Base-by-base conservation (phyloP, 345 rosid genomes). In the Eucalyptus shirleyi region DNA sequence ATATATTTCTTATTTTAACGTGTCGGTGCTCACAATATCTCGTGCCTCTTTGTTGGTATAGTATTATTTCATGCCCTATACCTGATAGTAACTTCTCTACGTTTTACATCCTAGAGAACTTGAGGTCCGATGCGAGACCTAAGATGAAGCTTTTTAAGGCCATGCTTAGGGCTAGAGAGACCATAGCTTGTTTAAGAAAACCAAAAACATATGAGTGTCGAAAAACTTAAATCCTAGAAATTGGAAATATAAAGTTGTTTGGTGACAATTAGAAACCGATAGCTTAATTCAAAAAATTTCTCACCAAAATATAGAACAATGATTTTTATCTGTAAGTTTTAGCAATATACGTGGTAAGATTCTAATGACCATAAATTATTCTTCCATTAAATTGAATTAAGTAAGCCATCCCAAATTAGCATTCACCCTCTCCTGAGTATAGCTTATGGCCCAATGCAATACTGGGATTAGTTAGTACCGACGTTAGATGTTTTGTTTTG, bases 121-220 rank as follows among this genome's bases (percentile, higher is more conserved):
- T 1, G 1, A 17, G 55, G 21, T 51, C 55, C 2, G 0, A 51
- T 17, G 17, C 1, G 21, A 51, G 55, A 0, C 18, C 3, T 17
- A 51, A 17, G 21, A 51, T 51, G 55, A 51, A 51, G 55, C 55
- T 51, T 51, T 51, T 6, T 51, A 51, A 51, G 55, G 55, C 55
- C 4, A 6, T 51, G 55, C 55, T 51, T 6, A 3, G 4, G 55
- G 0, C 55, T 17, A 17, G 21, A 60, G 32, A 60, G 69, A 60
- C 8, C 14, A 2, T 28, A 28, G 32, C 32, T 28, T 60, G 69
- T 60, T 60, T 1, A 60, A 28, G 32, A 60, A 60, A 60, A 60
- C 32, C 1, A 3, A 14, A 60, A 59, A 59, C 26, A 26, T 11
- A 4, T 59, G 13, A 12, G 4, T 59, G n/a, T 59, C 6, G 7